phyloP scores from a whole-genome alignment of 441 rosid species.

The Erodium chrysanthum region DNA sequence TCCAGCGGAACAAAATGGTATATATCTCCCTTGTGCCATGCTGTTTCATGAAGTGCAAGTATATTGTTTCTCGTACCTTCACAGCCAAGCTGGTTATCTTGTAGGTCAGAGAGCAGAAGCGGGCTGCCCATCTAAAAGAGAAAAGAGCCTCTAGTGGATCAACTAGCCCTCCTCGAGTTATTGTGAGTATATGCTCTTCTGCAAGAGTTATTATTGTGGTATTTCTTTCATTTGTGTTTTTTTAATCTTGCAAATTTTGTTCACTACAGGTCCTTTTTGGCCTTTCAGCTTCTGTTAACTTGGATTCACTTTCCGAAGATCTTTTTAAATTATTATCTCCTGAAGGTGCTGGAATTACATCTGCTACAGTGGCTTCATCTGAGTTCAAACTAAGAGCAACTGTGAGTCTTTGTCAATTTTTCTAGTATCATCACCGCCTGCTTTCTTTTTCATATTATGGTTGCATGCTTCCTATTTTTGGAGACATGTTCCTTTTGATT shows the following conservation, averaged over 20 bases:
- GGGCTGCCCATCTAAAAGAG: conserved; percentile 61
- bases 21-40: background rate
- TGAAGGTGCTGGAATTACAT: conserved; percentile 24
- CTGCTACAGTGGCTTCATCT: conserved; percentile 47
- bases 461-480: background rate
- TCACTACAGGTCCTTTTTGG: conserved; percentile 47
- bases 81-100: conserved; percentile 7
- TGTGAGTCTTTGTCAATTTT: conserved; percentile 30
- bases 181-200: conserved; percentile 37
- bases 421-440: background rate
- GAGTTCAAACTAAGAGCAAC: conserved; percentile 65
- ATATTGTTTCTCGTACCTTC: background rate
- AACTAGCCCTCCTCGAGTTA: conserved; percentile 62
- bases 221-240: background rate
- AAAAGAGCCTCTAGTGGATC: conserved; percentile 61
- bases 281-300: conserved; percentile 37
- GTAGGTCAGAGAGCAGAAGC: conserved; percentile 75
- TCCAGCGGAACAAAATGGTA: conserved; percentile 81
- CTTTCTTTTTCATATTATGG: background rate
- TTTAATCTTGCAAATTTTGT: background rate
- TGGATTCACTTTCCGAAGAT: conserved; percentile 42
- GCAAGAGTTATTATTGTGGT: background rate
- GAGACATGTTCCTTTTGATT: background rate
- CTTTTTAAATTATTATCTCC: conserved; percentile 33
- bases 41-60: background rate